Base-by-base conservation (phyloP, 768 basidiomycete genomes). In the Collybia nuda region DNA sequence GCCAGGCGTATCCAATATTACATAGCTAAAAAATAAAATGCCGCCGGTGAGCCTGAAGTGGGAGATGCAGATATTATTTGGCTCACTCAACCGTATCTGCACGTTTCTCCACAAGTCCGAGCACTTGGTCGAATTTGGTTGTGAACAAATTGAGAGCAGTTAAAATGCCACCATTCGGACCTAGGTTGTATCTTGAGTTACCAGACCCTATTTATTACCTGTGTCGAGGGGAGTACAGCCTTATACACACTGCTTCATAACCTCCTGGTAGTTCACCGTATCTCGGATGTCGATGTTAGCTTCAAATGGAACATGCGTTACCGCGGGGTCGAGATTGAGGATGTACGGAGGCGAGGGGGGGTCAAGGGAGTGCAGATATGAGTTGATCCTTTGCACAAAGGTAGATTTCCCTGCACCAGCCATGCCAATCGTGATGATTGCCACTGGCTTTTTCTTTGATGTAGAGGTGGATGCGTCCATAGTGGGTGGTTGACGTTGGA, bases 221-320 rank as follows among this genome's bases (percentile, higher is more conserved):
- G 51, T 38, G 40, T 49, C 54, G 49, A 48, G 51, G 45, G 48
- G 53, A 59, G 58, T 62, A 65, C 47, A 52, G 62, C 62, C 59
- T 51, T 46, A 56, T 50, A 86, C 88, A 76, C 77, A 97, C 93
- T 98, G 94, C 81, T 97, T 95, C 97, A 99, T 99, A 59, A 99
- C 96, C 70, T 99, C 90, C 56, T 88, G 83, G 69, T 98, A 99
- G 66, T 98, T 90, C 18, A 99, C 85, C 9, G 97, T 99, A 67
- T 99, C 97, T 54, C 97, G 75, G 45, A 99, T 98, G 67, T 99
- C 97, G 53, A 99, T 98, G 66, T 98, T 98, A 22, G 95, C 85
- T 52, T 94, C 92, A 63, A 93, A 99, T 2, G 95, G 93, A 36
- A 93, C 78, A 51, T 87, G 86, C 6, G 89, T 79, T 2, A 98